These are phyloP conservation scores for Cadophora sp. DNA, from an alignment of 2,329 filamentous ascomycete species.

Conservation along the genomic window DNA sequence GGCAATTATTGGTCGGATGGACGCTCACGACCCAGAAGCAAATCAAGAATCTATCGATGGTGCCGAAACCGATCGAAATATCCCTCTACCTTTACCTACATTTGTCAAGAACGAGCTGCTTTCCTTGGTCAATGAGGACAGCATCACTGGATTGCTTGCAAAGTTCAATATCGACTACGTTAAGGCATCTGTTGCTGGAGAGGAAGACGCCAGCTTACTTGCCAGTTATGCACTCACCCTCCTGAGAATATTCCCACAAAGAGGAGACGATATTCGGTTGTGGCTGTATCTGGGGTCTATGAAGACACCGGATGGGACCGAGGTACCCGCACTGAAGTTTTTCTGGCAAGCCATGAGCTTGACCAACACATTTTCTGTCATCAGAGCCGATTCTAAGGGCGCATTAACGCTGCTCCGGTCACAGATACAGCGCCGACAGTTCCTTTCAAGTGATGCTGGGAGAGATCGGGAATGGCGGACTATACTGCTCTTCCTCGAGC, in stretches of 20 bases:
- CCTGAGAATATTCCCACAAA: constrained; percentile 81
- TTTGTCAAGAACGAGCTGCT: constrained; percentile 72
- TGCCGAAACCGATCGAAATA: constrained; percentile 35
- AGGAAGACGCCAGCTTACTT: constrained; percentile 70
- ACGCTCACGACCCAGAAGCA: constrained; percentile 53
- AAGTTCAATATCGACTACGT: constrained; percentile 44
- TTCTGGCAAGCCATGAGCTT: constrained; percentile 76
- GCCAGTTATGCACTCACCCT: constrained; percentile 88
- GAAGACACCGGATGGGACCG: constrained; percentile 42
- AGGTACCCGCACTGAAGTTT: constrained; percentile 75
- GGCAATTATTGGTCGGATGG: constrained; percentile 57
- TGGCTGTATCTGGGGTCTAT: constrained; percentile 78
- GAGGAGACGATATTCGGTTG: constrained; percentile 91
- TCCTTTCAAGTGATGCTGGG: constrained; percentile 27
- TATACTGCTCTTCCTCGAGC: constrained; percentile 87
- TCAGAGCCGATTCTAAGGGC: constrained; percentile 62
- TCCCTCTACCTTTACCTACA: constrained; percentile 48
- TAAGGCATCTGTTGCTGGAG: constrained; percentile 37
- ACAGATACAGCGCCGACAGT: constrained; percentile 32
- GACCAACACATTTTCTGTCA: constrained; percentile 63
- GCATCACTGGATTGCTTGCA: constrained; percentile 61
- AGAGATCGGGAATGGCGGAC: constrained; percentile 77
- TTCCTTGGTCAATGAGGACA: constrained; percentile 76
- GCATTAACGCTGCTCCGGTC: constrained; percentile 58
- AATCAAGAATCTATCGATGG: constrained; percentile 37